phyloP scores from a whole-genome alignment of 345 rosid genomes.

The sweet orange (Citrus sinensis) region DNA sequence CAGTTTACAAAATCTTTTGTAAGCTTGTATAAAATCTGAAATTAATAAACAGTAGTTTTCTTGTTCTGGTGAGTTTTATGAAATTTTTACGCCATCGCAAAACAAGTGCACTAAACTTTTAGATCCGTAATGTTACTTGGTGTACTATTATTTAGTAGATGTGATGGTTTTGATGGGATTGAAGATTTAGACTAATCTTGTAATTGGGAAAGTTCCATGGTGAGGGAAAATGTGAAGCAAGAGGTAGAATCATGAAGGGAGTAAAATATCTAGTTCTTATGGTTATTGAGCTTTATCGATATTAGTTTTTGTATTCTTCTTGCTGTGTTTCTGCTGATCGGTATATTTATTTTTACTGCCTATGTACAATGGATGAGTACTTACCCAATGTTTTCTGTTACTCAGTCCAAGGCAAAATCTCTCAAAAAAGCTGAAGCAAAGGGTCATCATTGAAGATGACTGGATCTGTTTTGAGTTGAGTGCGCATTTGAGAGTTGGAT shows the following conservation, averaged over 20 bases:
- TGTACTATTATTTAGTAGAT: not conserved
- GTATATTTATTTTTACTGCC: not conserved
- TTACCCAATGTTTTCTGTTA: not conserved
- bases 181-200: too few relatives aligned
- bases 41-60: not conserved
- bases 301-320: not conserved
- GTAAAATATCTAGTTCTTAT: not conserved
- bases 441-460: constrained; percentile 45
- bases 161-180: not conserved
- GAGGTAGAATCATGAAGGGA: not conserved
- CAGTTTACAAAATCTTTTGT: not conserved
- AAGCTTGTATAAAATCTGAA: not conserved
- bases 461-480: constrained; percentile 13
- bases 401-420: constrained; percentile 56
- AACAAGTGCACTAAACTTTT: not conserved
- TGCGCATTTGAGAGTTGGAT: constrained; percentile 17
- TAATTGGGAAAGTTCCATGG: not conserved
- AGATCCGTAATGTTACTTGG: not conserved
- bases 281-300: not conserved
- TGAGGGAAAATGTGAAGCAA: not conserved
- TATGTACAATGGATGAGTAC: not conserved
- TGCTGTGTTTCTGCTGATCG: not conserved
- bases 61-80: not conserved
- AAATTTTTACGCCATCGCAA: not conserved
- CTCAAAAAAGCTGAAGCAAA: constrained; percentile 54